Conservation (phyloP, 345 rosid genomes). For the Salix caprea region DNA sequence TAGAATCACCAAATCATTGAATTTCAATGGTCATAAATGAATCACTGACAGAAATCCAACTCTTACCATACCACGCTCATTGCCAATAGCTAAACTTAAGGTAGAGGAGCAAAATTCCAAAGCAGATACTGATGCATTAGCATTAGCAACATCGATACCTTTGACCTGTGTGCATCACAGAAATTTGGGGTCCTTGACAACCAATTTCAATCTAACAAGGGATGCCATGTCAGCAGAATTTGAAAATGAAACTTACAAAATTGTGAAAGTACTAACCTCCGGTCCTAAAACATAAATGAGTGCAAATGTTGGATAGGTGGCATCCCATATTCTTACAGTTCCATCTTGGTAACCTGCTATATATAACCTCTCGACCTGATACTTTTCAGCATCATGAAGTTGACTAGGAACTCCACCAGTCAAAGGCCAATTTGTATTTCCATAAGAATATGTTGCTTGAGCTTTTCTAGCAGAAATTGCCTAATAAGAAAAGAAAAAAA, state of each 20-base stretch:
- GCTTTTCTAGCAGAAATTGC: constrained; percentile 51
- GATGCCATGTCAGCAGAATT: neutral
- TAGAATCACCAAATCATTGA: constrained; percentile 20
- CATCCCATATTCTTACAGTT: constrained; percentile 27
- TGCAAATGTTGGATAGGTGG: constrained; percentile 22
- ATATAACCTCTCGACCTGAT: constrained; percentile 25
- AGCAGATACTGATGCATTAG: constrained; percentile 18
- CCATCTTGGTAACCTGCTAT: constrained; percentile 33
- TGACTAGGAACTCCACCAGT: constrained; percentile 26
- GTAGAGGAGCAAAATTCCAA: constrained; percentile 24
- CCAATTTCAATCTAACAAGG: constrained; percentile 6
- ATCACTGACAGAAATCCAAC: constrained; percentile 15
- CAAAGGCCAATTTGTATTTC: constrained; percentile 21
- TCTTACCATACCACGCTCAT: constrained; percentile 37
- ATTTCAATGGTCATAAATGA: neutral
- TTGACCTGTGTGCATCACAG: constrained; percentile 18
- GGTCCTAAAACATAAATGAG: constrained; percentile 18
- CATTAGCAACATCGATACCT: constrained; percentile 3
- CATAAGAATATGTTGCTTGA: constrained; percentile 32
- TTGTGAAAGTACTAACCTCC: constrained; percentile 19
- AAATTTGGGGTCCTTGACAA: constrained; percentile 2
- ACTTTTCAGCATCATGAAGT: constrained; percentile 14
- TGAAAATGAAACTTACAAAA: constrained; percentile 15
- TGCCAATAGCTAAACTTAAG: constrained; percentile 26
- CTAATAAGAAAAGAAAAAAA: constrained; percentile 35